These are phyloP conservation scores for Primulina tabacum DNA, from an alignment of 257 asterid species.

Conservation along the genomic window DNA sequence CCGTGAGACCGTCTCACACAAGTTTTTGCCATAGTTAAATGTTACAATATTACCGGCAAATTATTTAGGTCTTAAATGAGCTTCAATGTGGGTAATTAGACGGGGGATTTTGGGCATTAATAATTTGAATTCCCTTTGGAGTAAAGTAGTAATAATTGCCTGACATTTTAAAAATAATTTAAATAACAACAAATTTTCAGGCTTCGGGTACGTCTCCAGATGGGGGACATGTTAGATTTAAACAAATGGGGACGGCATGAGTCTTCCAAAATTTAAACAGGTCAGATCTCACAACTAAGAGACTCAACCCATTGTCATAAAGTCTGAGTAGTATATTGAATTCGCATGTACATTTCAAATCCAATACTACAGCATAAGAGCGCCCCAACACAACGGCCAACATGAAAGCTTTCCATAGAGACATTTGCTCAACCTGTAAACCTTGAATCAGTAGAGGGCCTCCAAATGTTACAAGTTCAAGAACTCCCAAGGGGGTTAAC, in stretches of 20 bases:
- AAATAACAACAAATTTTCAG: neutral
- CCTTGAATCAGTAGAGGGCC: constrained; percentile 1
- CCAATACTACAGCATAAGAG: too few relatives aligned
- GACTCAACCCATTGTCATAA: too few relatives aligned
- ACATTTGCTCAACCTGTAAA: neutral
- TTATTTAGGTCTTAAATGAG: neutral
- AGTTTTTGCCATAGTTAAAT: too few relatives aligned
- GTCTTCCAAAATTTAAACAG: too few relatives aligned
- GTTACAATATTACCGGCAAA: neutral
- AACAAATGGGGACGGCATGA: too few relatives aligned
- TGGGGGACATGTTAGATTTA: too few relatives aligned
- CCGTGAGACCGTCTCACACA: too few relatives aligned
- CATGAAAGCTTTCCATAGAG: neutral
- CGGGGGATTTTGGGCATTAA: neutral
- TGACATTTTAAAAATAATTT: neutral
- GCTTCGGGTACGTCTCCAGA: neutral
- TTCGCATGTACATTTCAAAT: too few relatives aligned
- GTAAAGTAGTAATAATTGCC: neutral
- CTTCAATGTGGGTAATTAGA: neutral
- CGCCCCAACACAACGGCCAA: too few relatives aligned
- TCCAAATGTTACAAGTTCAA: too few relatives aligned
- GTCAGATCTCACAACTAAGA: too few relatives aligned
- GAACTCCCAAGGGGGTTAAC: neutral
- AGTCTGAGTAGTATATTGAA: too few relatives aligned
- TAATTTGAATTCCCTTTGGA: neutral